Conservation (phyloP, 164 flowering plant genomes). For the Hamamelis virginiana region DNA sequence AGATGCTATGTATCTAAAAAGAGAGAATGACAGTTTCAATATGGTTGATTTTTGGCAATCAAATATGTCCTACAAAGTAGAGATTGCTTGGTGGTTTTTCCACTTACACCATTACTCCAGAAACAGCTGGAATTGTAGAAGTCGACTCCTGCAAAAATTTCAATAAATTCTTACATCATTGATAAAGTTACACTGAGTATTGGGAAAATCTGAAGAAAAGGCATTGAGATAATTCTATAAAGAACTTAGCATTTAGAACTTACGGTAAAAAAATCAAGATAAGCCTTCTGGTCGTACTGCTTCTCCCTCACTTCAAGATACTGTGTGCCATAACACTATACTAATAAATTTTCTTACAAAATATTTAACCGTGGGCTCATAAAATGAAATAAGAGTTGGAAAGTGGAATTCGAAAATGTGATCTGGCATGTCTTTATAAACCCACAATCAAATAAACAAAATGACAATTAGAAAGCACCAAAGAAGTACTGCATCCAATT, state of each 20-base stretch:
- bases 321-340: slow-evolving; percentile 38
- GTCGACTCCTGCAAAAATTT: slow-evolving; percentile 49
- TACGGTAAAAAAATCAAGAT: slow-evolving; percentile 80
- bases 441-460: not conserved
- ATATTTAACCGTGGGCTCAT: not conserved
- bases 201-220: not conserved
- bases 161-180: not conserved
- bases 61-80: not conserved
- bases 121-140: slow-evolving; percentile 54
- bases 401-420: not conserved
- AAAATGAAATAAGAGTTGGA: slow-evolving; percentile 5
- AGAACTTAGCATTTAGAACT: slow-evolving; percentile 25
- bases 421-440: not conserved
- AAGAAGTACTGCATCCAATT: no score
- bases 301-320: slow-evolving; percentile 94
- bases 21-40: slow-evolving; percentile 3
- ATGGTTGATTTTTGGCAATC: not conserved
- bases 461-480: no score
- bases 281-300: slow-evolving; percentile 84
- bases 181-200: not conserved
- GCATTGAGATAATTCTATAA: not conserved
- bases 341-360: not conserved
- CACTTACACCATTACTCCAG: slow-evolving; percentile 85
- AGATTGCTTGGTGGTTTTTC: slow-evolving; percentile 4
- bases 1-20: slow-evolving; percentile 76